Base-by-base conservation (phyloP, 768 basidiomycete genomes). In the Pleurotus salmoneostramineus region DNA sequence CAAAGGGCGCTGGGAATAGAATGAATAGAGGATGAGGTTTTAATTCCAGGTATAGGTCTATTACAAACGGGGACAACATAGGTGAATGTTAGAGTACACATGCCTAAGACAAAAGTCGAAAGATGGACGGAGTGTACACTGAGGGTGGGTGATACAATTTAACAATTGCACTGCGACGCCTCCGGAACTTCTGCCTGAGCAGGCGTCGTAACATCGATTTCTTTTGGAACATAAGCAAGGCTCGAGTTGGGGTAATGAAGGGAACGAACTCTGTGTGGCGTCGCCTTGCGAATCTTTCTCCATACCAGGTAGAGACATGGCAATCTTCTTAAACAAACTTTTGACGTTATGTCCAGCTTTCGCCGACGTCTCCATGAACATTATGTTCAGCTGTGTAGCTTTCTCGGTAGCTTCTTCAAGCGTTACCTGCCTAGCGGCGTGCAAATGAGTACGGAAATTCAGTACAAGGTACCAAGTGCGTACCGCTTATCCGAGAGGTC, bases 321-420 rank as follows among this genome's bases (percentile, higher is more conserved):
- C 97, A 63, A 99, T 99, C 81, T 98, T 98, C 79, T 98, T 95
- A 82, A 99, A 99, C 63, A 99, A 72, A 63, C 92, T 92, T 78
- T 99, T 99, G 60, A 99, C 97, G 63, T 99, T 99, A 71, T 98
- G 97, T 2, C 97, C 97, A 5, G 97, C 97, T 71, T 99, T 99
- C 33, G 97, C 97, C 32, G 94, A 97, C 6, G 97, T 98, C 75
- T 99, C 97, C 89, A 98, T 98, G 69, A 96, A 97, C 89, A 98
- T 93, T 63, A 98, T 93, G 66, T 88, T 89, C 61, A 97, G 76
- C 69, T 96, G 88, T 46, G 92, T 88, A 11, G 95, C 83, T 68
- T 94, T 94, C 46, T 87, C 84, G 27, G 95, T 96, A 8, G 96
- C 93, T 69, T 98, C 97, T 70, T 99, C 97, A 3, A 95, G 80